Base-by-base conservation (phyloP, 2,329 filamentous ascomycete species). In the Xylariomycetidae sp. region DNA sequence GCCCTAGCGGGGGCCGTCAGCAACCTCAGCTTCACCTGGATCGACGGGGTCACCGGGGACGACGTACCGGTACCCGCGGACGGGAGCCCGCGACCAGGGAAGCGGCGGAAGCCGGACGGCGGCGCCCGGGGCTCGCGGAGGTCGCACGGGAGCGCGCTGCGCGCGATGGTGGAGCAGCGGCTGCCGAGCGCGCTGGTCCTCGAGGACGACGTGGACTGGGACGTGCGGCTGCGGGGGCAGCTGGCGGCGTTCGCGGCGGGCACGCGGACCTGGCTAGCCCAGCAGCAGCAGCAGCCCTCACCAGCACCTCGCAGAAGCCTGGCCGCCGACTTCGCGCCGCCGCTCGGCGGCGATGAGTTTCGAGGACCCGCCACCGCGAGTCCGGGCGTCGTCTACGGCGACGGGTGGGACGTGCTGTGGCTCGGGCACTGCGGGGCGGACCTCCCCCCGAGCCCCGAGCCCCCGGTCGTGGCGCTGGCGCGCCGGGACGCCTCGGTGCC, bases 161-260 rank as follows among this genome's bases (percentile, higher is more conserved):
- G 36, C 32, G 60, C 58, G 15, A 54, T 75, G 10, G 58, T 74
- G 10, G 54, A 63, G n/a, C 51, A 63, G 9, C 61, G 64, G 25
- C 43, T 72, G 3, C 53, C 58, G 1, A 68, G 65, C 2, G 70
- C 68, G 0, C 52, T 76, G 2, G 68, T 76, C 18, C 48, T 76
- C 17, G 73, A 77, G 45, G 72, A 76, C 44, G 72, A 76, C 35
- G 61, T 65, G 14, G 72, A 77, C 52, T 77, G 73, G 73, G 73
- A 76, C 35, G 51, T 75, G 10, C 56, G 61, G 0, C 49, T 76
- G 16, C 67, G 68, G 19, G 32, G 52, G 0, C 72, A 77, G 44
- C 59, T 76, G 12, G 56, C 46, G 18, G 40, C 55, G 28, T 63
- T 68, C 23, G 60, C 65, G 1, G 43, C 47, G 13, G 60, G 62